A percentile compares a stretch with the other conserved stretches of the same genome.
Evolutionary conservation across 495 filamentous ascomycete species (phyloP).

Genomic region (Lasiosphaeris hirsuta): DNA sequence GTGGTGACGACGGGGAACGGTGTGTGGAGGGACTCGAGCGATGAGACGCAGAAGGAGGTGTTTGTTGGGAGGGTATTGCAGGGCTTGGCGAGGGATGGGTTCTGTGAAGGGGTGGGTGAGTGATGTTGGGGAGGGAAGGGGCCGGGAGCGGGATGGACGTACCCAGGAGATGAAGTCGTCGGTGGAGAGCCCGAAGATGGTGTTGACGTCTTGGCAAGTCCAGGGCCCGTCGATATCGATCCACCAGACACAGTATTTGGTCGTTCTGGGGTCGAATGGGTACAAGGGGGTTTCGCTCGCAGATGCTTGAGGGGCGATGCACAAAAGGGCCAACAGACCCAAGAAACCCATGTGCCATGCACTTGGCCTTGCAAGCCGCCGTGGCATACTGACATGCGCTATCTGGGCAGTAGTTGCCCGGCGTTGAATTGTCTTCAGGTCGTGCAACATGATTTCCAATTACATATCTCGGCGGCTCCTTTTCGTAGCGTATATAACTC

Average conservation of each 20-base stretch:
- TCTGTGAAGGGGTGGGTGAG: background rate
- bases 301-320: background rate
- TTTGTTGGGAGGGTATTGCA: conserved; percentile 1
- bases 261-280: conserved; percentile 8
- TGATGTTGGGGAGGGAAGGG: background rate
- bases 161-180: conserved; percentile 13
- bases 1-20: background rate
- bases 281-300: background rate
- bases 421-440: no score
- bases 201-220: conserved; percentile 5
- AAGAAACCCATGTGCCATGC: background rate
- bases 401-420: no score
- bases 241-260: conserved; percentile 13
- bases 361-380: background rate
- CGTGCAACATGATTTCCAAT: no score
- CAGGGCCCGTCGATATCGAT: conserved; percentile 5
- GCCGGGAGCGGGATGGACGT: background rate
- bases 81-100: conserved; percentile 5
- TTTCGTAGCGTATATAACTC: no score
- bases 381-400: no score
- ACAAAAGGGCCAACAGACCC: background rate
- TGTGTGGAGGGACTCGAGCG: background rate
- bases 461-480: no score
- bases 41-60: conserved; percentile 10
- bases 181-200: background rate